phyloP scores from a whole-genome alignment of 2,329 filamentous ascomycete species.

The Salinomyces thailandicus region DNA sequence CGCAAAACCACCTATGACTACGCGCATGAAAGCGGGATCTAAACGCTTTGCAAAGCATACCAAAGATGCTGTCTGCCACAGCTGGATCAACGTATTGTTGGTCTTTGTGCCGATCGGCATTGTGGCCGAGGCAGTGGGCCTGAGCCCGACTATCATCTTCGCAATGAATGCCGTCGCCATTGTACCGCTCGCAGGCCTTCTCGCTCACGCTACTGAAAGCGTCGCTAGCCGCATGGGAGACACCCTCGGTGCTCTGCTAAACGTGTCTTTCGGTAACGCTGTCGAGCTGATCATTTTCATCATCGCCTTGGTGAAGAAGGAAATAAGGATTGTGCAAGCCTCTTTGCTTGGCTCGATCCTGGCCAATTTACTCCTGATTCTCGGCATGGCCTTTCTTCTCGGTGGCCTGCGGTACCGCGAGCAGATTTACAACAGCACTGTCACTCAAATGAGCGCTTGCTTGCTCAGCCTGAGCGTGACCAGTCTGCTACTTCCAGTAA shows the following conservation, averaged over 20 bases:
- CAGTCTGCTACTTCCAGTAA: constrained; percentile 70
- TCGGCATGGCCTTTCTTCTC: constrained; percentile 84
- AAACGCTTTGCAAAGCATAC: constrained; percentile 44
- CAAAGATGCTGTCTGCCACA: constrained; percentile 55
- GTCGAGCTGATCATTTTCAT: constrained; percentile 49
- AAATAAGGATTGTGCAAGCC: constrained; percentile 86
- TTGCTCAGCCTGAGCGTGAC: constrained; percentile 82
- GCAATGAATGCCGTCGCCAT: constrained; percentile 43
- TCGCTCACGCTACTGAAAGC: constrained; percentile 40
- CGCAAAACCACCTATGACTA: constrained; percentile 35
- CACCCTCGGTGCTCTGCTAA: constrained; percentile 40
- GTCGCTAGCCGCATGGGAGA: constrained; percentile 40
- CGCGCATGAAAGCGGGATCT: constrained; percentile 41
- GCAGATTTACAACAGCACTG: constrained; percentile 91
- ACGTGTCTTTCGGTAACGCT: constrained; percentile 44
- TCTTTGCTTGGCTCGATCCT: constrained; percentile 83
- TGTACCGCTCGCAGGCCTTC: constrained; percentile 39
- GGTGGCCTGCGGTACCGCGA: constrained; percentile 80
- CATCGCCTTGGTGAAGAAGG: constrained; percentile 66
- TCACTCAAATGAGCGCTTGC: constrained; percentile 93
- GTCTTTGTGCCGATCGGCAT: constrained; percentile 73
- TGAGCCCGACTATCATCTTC: constrained; percentile 37
- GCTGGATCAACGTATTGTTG: constrained; percentile 67
- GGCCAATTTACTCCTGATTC: constrained; percentile 74
- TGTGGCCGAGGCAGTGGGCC: constrained; percentile 40